Evolutionary conservation across 352 stramenopile species (phyloP), one percentile per base, ranked within the genome.

Genomic region (Phytopythium delawarense): DNA sequence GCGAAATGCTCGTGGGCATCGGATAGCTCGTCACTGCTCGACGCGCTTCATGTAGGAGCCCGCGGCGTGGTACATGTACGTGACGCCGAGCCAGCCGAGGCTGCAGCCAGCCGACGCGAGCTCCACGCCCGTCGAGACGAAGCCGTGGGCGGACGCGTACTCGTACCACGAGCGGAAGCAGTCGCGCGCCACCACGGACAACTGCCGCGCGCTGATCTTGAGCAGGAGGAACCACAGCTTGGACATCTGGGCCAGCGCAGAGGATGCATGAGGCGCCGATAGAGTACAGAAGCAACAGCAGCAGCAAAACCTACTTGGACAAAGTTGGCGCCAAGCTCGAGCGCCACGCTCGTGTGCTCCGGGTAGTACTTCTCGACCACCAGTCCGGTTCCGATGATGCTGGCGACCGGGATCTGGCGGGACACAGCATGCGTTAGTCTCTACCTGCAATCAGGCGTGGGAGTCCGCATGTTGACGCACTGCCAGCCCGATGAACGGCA

Each of bases 351-450:
- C 34, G 81, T 74, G 62, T 90, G 80, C 57, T 94, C 82, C 0
- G 85, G 85, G 45, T 89, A 94, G 65, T 90, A 89, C 60, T 85
- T 89, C 65, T 94, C 85, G 23, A 92, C 61, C 50, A 89, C 75
- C 18, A 94, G 70, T n/a, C 78, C 82, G 7, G 89, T 55, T 13
- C 82, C 85, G 16, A 90, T 71, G 59, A 91, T 66, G 46, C 80
- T 91, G 9, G 81, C 85, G 8, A 92, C 63, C 15, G 85, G 85
- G 34, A 94, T 84, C 84, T 94, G 39, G 35, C 2, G 12, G 28
- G 45, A 25, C 45, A 51, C 35, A 34, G 16, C 23, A 51, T 15
- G 59, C 35, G 5, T 12, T 37, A 16, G 58, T 46, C 20, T 39
- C 23, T 30, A 45, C 15, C 45, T 20, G 13, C 37, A 49, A 2